Base-by-base conservation (phyloP, 305 asterid genomes). In the Stenogyne calaminthoides region DNA sequence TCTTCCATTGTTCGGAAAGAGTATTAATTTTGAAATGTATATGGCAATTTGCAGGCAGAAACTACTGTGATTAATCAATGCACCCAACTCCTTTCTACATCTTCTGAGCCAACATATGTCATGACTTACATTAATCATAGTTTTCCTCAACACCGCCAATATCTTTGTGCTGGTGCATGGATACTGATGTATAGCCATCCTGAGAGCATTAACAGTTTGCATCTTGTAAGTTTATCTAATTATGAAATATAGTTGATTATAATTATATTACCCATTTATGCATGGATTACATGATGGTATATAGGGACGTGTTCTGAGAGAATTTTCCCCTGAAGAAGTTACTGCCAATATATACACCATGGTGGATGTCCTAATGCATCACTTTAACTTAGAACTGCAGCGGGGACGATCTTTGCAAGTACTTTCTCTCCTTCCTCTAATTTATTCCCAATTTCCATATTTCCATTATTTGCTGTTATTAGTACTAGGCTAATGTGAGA, bases 111-210 rank as follows among this genome's bases (percentile, higher is more conserved):
- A 73, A 29, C 85, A 4, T 95, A 95, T 74, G 95, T 89, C 47
- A 75, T 78, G 84, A 95, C 98, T 60, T 95, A 95, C 80, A 78
- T 92, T 64, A 95, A 77, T 78, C 94, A 82, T 84, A 95, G 99
- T 83, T 95, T 87, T 83, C 88, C 91, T 70, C 79, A 81, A 73
- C 99, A 95, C 74, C 97, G 98, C 56, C 87, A 90, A 71, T 89
- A 89, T 85, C 97, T 95, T 77, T 95, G 99, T 80, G 96, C 98
- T 77, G 96, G 98, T 80, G 96, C 96, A 16, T 95, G 98, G 98
- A 82, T 92, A 80, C 83, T 95, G 79, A 89, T 92, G 99, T 89
- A 85, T 80, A 86, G 86, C 75, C 99, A 90, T 81, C 97, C 91
- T 14, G 98, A 95, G 87, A 92, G 86, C 90, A 90, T 95, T 70